Evolutionary conservation across 1,284 basidiomycete genomes (phyloP), one percentile per base, ranked within the genome.

Genomic region (Mycosarcoma maydis): DNA sequence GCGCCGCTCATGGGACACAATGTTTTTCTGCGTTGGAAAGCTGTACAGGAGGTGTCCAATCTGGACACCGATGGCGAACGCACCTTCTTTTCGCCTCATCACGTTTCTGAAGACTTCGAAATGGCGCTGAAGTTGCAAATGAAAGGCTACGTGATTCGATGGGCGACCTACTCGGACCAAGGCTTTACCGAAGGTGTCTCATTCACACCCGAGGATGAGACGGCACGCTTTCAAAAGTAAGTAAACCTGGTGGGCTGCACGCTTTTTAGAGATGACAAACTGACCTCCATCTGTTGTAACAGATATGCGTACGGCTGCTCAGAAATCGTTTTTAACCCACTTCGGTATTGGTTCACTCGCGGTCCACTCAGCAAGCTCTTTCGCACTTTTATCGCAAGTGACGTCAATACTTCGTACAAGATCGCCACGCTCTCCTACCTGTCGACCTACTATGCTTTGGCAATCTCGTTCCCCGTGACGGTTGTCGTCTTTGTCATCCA

Each of bases 1-100:
- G 82, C 91, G 1, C 91, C 91, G 2, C 92, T 92, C 75, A 90
- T 92, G 60, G 92, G 92, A 1, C 92, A 93, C 82, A 92, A 93
- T 64, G 91, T 90, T 3, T 93, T 92, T 83, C 84, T 93, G 32
- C 87, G 91, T 14, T 93, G 92, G 91, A 86, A 86, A 7, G 91
- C 91, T 1, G 83, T 92, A 4, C 91, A 93, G 78, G 91, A 92
- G 57, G 90, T 88, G 3, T 85, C 88, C 9, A 90, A 90, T 66
- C 79, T 89, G 34, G 90, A 92, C 71, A 80, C 83, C 7, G 88
- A 90, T 72, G 86, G 86, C 1, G 78, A 85, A 54, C 86, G 85
- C 76, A 91, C 90, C 84, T 87, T 90, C 50, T 93, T 91, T 91
- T 90, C 88, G 3, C 55, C 92, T 83, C 83, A 85, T 5, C 91